Evolutionary conservation across 2,329 filamentous ascomycete genomes (phyloP), one percentile per base, ranked within the genome.

Genomic region (Venturia carpophila): DNA sequence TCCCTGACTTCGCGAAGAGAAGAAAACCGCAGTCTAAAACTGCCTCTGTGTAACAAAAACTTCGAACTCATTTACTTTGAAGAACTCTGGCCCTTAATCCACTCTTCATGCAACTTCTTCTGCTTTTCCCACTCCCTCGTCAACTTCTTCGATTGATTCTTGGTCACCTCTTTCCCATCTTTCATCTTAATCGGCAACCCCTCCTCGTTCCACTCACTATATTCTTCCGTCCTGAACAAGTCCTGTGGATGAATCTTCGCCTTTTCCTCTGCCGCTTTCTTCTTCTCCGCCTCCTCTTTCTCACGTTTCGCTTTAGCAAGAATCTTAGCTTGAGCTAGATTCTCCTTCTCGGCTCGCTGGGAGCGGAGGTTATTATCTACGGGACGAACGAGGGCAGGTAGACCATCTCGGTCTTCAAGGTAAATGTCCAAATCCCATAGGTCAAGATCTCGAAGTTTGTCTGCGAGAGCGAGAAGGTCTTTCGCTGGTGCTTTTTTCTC

Each of bases 61-160:
- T 11, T 15, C 15, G 39, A 11, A 15, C 39, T 15, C 39, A 15
- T 41, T 15, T 11, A 41, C 19, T 21, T 63, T 13, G 60, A 63
- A 15, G 49, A 19, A 37, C 49, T n/a, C 34, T 61, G 58, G 21
- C 37, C 62, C 62, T 64, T 64, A 10, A 52, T 15, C 74, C 78
- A 89, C 68, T 87, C 85, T 68, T 92, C 88, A 74, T 92, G 87
- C 66, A 84, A 75, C 82, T 93, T 95, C 82, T 92, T 94, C 79
- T 97, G 93, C 73, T 82, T 87, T 70, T 95, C 89, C 90, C 90
- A 96, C 65, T 91, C 87, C 80, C 97, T 97, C 77, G 82, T 87
- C 70, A 96, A 75, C 79, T 91, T 92, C 82, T 97, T 97, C 62
- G 78, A 72, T 72, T 86, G 84, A 67, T 83, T 89, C 80, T 96